A percentile compares a stretch with the other conserved stretches of the same genome.
Conservation (phyloP, 106 monocot genomes). For the Dendrobium officinale region DNA sequence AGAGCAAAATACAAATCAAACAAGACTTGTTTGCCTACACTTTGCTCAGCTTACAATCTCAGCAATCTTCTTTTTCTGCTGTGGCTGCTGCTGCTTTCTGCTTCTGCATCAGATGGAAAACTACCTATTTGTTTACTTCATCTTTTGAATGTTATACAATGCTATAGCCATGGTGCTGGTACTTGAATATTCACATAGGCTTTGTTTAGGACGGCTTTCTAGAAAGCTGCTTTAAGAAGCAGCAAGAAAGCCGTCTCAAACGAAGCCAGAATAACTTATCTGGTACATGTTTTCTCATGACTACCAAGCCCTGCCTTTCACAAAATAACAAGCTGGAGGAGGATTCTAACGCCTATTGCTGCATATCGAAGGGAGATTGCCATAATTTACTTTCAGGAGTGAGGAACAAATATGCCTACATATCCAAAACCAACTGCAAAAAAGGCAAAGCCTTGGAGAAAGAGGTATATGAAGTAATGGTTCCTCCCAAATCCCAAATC, state of each 20-base stretch:
- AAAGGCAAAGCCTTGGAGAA: slow-evolving; percentile 29
- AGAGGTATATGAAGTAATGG: slow-evolving; percentile 29
- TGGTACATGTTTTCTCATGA: too few species aligned
- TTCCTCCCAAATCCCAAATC: slow-evolving; percentile 27
- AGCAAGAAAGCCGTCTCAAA: too few species aligned
- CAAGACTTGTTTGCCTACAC: neutral
- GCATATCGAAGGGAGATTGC: neutral
- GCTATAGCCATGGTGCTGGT: neutral
- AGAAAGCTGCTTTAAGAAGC: too few species aligned
- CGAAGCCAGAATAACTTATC: neutral
- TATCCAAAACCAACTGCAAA: slow-evolving; percentile 33
- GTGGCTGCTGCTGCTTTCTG: neutral
- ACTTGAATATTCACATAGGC: neutral
- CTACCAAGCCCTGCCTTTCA: too few species aligned
- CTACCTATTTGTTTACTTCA: neutral
- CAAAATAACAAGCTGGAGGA: neutral
- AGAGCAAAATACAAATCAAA: neutral
- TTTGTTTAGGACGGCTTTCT: too few species aligned
- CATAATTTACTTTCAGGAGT: neutral
- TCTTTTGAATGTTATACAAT: neutral
- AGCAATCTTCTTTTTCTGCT: neutral
- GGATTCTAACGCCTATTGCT: neutral
- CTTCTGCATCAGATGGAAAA: neutral
- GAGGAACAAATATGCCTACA: slow-evolving; percentile 17
- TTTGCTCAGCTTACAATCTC: neutral